A percentile compares a stretch with the other conserved stretches of the same genome.
These are phyloP conservation scores for Verticillium nonalfalfae DNA, from an alignment of 2,329 filamentous ascomycete species.

Conservation along the genomic window DNA sequence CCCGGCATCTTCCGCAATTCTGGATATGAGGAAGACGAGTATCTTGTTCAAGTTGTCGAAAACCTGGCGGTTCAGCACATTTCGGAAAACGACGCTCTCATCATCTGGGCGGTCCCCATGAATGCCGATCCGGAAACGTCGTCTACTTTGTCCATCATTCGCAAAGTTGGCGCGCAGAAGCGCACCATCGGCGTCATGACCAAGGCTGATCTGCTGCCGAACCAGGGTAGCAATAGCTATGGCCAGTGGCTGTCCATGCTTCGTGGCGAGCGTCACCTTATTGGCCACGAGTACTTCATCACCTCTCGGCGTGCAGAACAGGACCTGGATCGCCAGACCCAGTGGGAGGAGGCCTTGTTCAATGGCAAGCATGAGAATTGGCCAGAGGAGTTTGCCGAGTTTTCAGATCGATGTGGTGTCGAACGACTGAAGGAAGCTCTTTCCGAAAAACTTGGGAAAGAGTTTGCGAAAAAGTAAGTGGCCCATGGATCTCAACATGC, in stretches of 20 bases:
- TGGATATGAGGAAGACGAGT: conserved; percentile 55
- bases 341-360: conserved; percentile 49
- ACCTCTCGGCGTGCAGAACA: conserved; percentile 61
- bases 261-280: conserved; percentile 49
- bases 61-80: conserved; percentile 69
- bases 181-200: conserved; percentile 73
- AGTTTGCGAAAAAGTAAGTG: conserved; percentile 44
- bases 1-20: conserved; percentile 75
- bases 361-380: conserved; percentile 29
- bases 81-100: conserved; percentile 60
- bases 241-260: conserved; percentile 60
- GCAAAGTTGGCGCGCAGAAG: conserved; percentile 45
- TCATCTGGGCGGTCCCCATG: conserved; percentile 73
- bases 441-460: conserved; percentile 44
- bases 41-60: conserved; percentile 65
- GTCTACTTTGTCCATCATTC: conserved; percentile 59
- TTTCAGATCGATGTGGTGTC: conserved; percentile 44
- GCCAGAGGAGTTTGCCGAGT: conserved; percentile 41
- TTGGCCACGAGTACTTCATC: conserved; percentile 73
- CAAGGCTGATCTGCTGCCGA: conserved; percentile 69
- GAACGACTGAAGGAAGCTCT: conserved; percentile 45
- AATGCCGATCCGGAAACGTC: conserved; percentile 73
- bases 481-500: not conserved
- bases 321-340: conserved; percentile 42
- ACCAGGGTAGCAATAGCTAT: conserved; percentile 36